Conservation (phyloP, 352 stramenopile genomes). For the Phytophthora fragariae region DNA sequence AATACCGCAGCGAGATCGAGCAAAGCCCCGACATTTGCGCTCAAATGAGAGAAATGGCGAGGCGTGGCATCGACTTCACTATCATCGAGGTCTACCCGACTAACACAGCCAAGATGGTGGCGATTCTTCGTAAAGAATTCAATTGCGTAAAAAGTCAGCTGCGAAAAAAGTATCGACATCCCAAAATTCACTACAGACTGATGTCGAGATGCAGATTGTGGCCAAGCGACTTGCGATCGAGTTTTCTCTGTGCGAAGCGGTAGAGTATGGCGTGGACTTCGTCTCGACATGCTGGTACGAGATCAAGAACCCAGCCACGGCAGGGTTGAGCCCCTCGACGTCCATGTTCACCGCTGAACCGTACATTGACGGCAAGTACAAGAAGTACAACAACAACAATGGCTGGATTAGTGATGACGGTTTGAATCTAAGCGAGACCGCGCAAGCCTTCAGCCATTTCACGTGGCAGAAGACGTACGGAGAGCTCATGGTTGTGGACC, state of each 20-base stretch:
- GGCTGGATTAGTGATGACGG: conserved; percentile 32
- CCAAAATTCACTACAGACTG: conserved; percentile 20
- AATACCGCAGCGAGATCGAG: conserved; percentile 25
- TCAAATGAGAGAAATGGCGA: conserved; percentile 41
- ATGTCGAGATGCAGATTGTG: conserved; percentile 50
- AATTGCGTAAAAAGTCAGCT: not conserved
- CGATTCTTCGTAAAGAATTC: conserved; percentile 42
- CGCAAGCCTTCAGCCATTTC: conserved; percentile 57
- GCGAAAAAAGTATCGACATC: conserved; percentile 2
- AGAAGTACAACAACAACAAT: conserved; percentile 64
- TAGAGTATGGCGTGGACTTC: conserved; percentile 49
- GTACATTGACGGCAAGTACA: conserved; percentile 46
- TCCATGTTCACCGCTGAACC: conserved; percentile 47
- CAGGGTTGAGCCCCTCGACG: conserved; percentile 24
- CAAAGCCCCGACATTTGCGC: conserved; percentile 40
- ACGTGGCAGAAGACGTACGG: conserved; percentile 47
- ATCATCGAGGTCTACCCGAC: conserved; percentile 42
- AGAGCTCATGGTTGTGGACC: conserved; percentile 48
- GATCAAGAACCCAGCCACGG: conserved; percentile 30
- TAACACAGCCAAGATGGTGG: conserved; percentile 42
- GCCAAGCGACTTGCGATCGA: conserved; percentile 42
- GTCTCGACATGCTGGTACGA: conserved; percentile 58
- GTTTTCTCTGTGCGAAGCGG: conserved; percentile 35
- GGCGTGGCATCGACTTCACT: conserved; percentile 45
- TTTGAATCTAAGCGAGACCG: conserved; percentile 22